Evolutionary conservation across 2,329 filamentous ascomycete genomes (phyloP), one percentile per base, ranked within the genome.

Genomic region (Setomelanomma holmii): DNA sequence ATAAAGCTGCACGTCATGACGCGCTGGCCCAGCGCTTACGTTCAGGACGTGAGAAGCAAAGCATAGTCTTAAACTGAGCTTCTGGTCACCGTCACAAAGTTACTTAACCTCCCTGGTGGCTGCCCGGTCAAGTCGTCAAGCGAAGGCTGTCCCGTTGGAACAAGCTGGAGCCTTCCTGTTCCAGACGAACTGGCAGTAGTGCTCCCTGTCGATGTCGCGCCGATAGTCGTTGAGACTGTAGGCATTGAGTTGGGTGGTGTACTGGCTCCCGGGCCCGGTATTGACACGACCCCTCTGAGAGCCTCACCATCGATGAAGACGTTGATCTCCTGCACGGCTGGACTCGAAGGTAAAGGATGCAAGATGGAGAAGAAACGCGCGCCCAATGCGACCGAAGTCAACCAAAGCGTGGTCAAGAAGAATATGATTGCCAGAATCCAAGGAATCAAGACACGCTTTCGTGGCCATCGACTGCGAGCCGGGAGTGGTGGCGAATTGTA

Each of bases 381-480:
- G 7, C 61, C 64, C 19, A 67, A 36, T 7, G 59, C 52, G 27
- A 68, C 60, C 19, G 59, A 64, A 17, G 54, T 62, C 48, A 54
- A 63, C 63, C 63, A 69, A 7, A 63, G 27, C 3, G 61, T 63
- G 2, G 40, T 55, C 19, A 67, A 36, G 30, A 68, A 63, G 52
- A 69, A 64, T 10, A 69, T 16, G 27, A 39, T n/a, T 33, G 54
- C 60, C 22, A 71, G 54, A 24, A 63, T 35, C 65, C 67, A 71
- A 19, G 66, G 63, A 30, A 69, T 48, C 10, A 63, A 38, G n/a
- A 57, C 43, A 8, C 49, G 42, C 46, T 53, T 53, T 36, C 19
- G 36, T 16, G 59, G 55, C 46, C 48, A 46, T 20, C 39, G 53
- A 19, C 22, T 40, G 20, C 34, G 53, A 11, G 14, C 16, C 21